These are phyloP conservation scores for Clitopilus hobsonii DNA, from an alignment of 768 basidiomycete genomes.

Conservation along the genomic window DNA sequence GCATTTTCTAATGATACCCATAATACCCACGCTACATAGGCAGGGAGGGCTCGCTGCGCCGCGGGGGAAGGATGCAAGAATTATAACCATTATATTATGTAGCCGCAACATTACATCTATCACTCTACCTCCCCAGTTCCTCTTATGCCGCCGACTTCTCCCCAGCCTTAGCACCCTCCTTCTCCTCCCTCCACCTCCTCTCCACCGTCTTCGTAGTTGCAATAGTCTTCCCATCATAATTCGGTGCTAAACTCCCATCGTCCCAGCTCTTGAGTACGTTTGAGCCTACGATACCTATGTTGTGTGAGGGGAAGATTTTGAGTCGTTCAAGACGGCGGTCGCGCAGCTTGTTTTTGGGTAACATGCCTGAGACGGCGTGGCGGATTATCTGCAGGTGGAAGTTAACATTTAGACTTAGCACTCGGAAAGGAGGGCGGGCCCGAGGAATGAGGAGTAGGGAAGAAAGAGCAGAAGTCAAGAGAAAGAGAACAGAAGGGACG, in stretches of 20 bases:
- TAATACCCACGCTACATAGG: neutral
- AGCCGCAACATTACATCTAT: neutral
- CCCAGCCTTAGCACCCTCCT: too few species aligned
- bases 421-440: too few species aligned
- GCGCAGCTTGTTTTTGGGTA: slow-evolving; percentile 96
- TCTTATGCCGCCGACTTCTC: neutral
- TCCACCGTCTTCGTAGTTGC: slow-evolving; percentile 35
- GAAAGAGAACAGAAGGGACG: neutral
- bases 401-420: too few species aligned
- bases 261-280: slow-evolving; percentile 86
- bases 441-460: too few species aligned
- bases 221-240: slow-evolving; percentile 37
- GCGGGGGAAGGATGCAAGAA: neutral
- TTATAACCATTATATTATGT: neutral
- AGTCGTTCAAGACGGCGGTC: slow-evolving; percentile 84
- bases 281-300: slow-evolving; percentile 70
- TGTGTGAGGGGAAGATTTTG: slow-evolving; percentile 78
- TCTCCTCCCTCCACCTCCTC: slow-evolving; percentile 19
- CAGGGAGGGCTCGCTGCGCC: too few species aligned
- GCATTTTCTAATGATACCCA: neutral
- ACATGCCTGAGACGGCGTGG: slow-evolving; percentile 95
- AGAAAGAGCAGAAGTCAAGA: too few species aligned
- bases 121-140: neutral
- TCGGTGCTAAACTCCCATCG: slow-evolving; percentile 61
- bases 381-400: slow-evolving; percentile 74